Base-by-base conservation (phyloP, 2,329 filamentous ascomycete species). In the Colletotrichum liaoningense region DNA sequence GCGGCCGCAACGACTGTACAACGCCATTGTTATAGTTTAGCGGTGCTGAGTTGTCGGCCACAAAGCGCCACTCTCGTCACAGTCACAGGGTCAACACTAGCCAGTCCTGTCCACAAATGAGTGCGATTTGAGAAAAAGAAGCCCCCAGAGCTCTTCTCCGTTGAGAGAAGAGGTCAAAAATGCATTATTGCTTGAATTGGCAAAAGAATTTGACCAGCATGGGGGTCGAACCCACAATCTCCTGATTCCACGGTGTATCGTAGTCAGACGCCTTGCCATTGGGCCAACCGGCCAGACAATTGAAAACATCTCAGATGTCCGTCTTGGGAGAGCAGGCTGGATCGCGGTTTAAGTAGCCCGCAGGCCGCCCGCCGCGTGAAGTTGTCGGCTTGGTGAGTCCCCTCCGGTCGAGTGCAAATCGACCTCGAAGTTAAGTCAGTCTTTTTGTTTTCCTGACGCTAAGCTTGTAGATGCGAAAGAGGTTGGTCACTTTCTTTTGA, bases 211-310 rank as follows among this genome's bases (percentile, higher is more conserved):
- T 73, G 67, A 73, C 71, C 71, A 73, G 71, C 71, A 65, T 73
- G 71, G 71, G 71, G 71, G 71, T 73, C 71, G 71, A 73, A 73
- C 71, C 70, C 71, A 70, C 60, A 73, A 73, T 73, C 71, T 73
- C 71, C 71, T 73, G 71, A 73, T 73, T 62, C 46, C 71, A 73
- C 70, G 60, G 28, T 62, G 3, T 62, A 54, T 83, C 81, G 81
- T 83, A 83, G 82, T 84, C 82, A 84, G 81, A 83, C 82, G 82
- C 81, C 82, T 83, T 84, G 81, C 78, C 82, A 83, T 82, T 82
- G 79, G 80, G 79, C 80, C 80, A 83, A 73, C 71, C 71, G 71
- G 71, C 71, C 71, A 62, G 71, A 73, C 67, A 73, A 42, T 63
- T 42, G 7, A 33, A 46, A 70, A 26, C 42, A n/a, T 49, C 19